Evolutionary conservation across 257 asterid species (phyloP), one percentile per base, ranked within the genome.

Genomic region (Solanum gandarillasii): DNA sequence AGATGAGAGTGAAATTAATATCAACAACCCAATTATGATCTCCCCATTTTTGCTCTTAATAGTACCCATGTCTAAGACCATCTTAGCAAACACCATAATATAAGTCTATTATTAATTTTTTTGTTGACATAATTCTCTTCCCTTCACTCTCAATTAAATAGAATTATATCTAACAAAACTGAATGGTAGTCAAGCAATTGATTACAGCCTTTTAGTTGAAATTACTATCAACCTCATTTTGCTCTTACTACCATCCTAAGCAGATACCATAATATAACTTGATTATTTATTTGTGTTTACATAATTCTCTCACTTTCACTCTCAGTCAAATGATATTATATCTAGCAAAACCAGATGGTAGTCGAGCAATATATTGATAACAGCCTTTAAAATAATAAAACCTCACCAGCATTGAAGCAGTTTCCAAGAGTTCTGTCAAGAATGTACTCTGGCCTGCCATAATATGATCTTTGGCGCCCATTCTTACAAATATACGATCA

Each of bases 381-480:
- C 68, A 68, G 71, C 83, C 39, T 38, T 20, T 20, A 46, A 31
- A 43, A 86, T 5, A 86, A 71, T 72, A 68, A 86, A 79, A 75
- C 58, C 91, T 89, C 90, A 97, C 99, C 98, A 97, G 93, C 99
- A 97, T 97, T 43, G 98, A 94, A 52, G 99, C 94, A 90, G 99
- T 96, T 93, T 97, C 99, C 88, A 93, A 81, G 86, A 96, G 98
- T 93, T 96, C 99, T 8, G 98, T 94, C 88, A 97, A 94, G 93
- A 97, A 97, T 88, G 99, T 97, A 93, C 99, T 97, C 20, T 97
- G 98, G 55, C 98, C 98, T 86, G 97, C 94, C 98, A 97, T 94
- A 88, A 96, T 97, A 86, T 97, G 99, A 92, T 97, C 99, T 91
- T 91, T 97, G 88, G 99, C 99, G 87, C 99, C 99, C 99, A 97